Percentiles rank a stretch among this genome's conserved stretches.
phyloP scores from a whole-genome alignment of 345 rosid species.

The Aquilaria yunnanensis region DNA sequence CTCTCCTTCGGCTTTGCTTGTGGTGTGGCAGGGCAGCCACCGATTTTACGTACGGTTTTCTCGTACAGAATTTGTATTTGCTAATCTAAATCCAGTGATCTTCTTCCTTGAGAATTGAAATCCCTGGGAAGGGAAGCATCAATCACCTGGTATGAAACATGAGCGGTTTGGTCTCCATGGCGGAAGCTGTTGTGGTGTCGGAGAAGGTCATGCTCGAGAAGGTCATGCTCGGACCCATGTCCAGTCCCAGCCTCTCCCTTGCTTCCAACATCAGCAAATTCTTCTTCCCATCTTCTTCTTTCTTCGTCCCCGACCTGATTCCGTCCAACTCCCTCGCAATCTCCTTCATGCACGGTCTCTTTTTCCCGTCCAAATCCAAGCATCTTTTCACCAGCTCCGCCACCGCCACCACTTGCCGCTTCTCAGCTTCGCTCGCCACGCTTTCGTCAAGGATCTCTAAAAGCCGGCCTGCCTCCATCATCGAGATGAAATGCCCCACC shows the following conservation, averaged over 20 bases:
- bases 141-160: too few relatives aligned
- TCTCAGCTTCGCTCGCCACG: not conserved
- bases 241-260: too few relatives aligned
- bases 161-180: slow-evolving; percentile 1
- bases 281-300: not conserved
- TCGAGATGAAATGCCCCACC: not conserved
- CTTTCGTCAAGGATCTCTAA: not conserved
- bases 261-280: not conserved
- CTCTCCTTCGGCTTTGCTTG: too few relatives aligned
- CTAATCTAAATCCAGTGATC: too few relatives aligned
- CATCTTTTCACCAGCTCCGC: slow-evolving; percentile 1
- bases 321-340: not conserved
- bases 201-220: not conserved
- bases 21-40: too few relatives aligned
- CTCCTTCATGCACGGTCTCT: not conserved
- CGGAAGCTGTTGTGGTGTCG: not conserved
- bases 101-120: too few relatives aligned
- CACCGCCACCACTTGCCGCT: not conserved
- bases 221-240: not conserved
- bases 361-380: not conserved
- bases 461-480: not conserved
- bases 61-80: too few relatives aligned
- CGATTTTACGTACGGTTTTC: too few relatives aligned
- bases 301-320: too few relatives aligned
- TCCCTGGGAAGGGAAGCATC: too few relatives aligned